A percentile compares a stretch with the other conserved stretches of the same genome.
These are phyloP conservation scores for Saksenaea oblongispora DNA, from an alignment of 371 early-diverging fungal genomes.

Conservation along the genomic window DNA sequence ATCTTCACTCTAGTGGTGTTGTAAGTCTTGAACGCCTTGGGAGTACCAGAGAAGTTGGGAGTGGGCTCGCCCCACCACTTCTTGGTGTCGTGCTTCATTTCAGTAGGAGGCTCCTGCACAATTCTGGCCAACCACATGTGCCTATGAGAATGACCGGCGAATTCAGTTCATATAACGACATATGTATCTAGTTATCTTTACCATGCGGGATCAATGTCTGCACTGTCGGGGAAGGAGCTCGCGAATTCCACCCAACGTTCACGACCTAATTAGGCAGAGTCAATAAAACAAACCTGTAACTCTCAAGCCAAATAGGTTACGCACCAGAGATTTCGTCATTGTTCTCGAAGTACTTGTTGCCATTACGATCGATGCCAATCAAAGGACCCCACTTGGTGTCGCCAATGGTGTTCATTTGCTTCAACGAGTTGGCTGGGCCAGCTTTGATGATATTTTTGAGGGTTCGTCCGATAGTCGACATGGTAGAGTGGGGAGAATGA, in stretches of 20 bases:
- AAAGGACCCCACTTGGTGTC: conserved; percentile 85
- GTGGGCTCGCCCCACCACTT: conserved; percentile 54
- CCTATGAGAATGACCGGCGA: conserved; percentile 47
- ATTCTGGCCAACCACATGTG: conserved; percentile 90
- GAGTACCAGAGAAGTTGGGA: conserved; percentile 74
- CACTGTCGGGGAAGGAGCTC: conserved; percentile 74
- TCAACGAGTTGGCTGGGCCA: conserved; percentile 63
- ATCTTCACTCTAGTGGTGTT: conserved; percentile 86
- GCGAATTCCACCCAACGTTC: conserved; percentile 92
- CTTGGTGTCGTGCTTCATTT: conserved; percentile 40
- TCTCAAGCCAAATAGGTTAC: neutral
- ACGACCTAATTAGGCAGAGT: conserved; percentile 55
- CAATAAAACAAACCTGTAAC: neutral
- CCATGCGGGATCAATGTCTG: conserved; percentile 92
- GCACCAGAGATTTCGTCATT: conserved; percentile 80
- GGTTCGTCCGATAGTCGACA: conserved; percentile 65
- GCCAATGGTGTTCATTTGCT: conserved; percentile 73
- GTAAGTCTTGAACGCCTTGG: conserved; percentile 80
- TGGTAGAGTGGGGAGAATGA: conserved; percentile 14
- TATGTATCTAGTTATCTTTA: conserved; percentile 25
- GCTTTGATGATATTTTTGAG: conserved; percentile 59
- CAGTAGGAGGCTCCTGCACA: conserved; percentile 82
- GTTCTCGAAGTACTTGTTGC: conserved; percentile 93
- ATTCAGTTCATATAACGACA: neutral
- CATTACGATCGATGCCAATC: conserved; percentile 82